These are phyloP conservation scores for Madurella mycetomatis DNA, from an alignment of 2,329 filamentous ascomycete species.

Conservation along the genomic window DNA sequence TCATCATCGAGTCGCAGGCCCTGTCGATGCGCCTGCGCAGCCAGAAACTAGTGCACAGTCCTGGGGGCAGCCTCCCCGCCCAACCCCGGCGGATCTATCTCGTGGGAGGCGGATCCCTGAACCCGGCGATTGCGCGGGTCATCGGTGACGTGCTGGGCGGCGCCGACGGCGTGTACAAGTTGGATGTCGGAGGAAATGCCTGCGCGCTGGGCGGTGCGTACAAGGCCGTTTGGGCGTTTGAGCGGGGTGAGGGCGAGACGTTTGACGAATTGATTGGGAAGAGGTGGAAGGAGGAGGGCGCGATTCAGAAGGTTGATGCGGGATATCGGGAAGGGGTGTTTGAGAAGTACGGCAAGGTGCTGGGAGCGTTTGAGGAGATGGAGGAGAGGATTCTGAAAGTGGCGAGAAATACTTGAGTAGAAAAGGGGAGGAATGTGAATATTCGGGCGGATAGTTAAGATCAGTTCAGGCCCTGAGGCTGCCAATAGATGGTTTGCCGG, in stretches of 20 bases:
- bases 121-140: slow-evolving; percentile 80
- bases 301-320: slow-evolving; percentile 75
- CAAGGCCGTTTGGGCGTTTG: slow-evolving; percentile 90
- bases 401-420: slow-evolving; percentile 27
- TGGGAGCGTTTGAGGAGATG: slow-evolving; percentile 73
- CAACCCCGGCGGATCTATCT: slow-evolving; percentile 90
- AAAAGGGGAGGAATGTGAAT: background rate
- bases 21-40: slow-evolving; percentile 86
- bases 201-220: slow-evolving; percentile 92
- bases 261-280: slow-evolving; percentile 84
- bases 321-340: slow-evolving; percentile 75
- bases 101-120: slow-evolving; percentile 85
- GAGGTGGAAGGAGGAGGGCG: slow-evolving; percentile 80
- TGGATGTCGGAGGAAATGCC: slow-evolving; percentile 92
- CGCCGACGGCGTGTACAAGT: slow-evolving; percentile 82
- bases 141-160: slow-evolving; percentile 86
- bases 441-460: background rate
- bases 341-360: slow-evolving; percentile 69
- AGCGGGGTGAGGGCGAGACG: slow-evolving; percentile 62
- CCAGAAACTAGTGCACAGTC: slow-evolving; percentile 63
- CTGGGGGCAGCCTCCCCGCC: slow-evolving; percentile 57
- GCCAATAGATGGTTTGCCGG: background rate
- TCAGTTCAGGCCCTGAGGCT: background rate
- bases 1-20: slow-evolving; percentile 92
- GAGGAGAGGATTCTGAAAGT: slow-evolving; percentile 60